phyloP scores from a whole-genome alignment of 768 basidiomycete genomes.

The Crepidotus variabilis region DNA sequence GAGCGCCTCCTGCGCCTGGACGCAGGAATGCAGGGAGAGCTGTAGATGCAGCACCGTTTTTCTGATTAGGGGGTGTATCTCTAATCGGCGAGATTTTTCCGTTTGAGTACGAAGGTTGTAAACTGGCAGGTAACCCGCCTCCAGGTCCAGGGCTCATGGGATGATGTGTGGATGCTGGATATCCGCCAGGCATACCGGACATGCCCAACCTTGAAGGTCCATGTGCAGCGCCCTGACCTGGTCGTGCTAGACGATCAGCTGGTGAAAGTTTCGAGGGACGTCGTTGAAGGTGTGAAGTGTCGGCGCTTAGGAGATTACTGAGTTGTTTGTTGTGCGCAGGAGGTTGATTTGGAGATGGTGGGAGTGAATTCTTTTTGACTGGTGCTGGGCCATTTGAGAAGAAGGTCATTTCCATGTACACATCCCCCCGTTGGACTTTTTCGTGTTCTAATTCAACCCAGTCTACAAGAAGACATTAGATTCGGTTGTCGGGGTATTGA shows the following conservation, averaged over 20 bases:
- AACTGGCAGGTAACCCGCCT: background rate
- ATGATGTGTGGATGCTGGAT: background rate
- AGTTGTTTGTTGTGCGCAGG: slow-evolving; percentile 17
- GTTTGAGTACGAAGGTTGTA: background rate
- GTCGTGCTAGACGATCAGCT: slow-evolving; percentile 49
- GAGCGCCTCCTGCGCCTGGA: background rate
- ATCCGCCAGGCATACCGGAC: background rate
- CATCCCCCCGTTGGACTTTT: slow-evolving; percentile 71
- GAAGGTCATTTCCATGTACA: slow-evolving; percentile 94
- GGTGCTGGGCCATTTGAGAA: slow-evolving; percentile 69
- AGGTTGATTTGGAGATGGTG: slow-evolving; percentile 22
- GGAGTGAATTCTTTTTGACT: slow-evolving; percentile 9
- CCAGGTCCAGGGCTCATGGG: too few relatives aligned
- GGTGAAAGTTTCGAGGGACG: slow-evolving; percentile 52
- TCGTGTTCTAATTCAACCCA: slow-evolving; percentile 32
- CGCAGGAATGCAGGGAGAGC: background rate
- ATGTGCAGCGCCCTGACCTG: slow-evolving; percentile 24
- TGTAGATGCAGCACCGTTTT: background rate
- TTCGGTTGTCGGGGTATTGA: background rate
- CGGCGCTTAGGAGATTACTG: slow-evolving; percentile 18
- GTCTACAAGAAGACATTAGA: slow-evolving; percentile 17
- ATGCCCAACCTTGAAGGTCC: slow-evolving; percentile 3
- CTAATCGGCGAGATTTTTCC: background rate
- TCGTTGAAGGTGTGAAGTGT: slow-evolving; percentile 27
- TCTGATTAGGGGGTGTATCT: background rate